Evolutionary conservation across 179 eudicot species (phyloP), one percentile per base, ranked within the genome.

Genomic region (Silene vulgaris): DNA sequence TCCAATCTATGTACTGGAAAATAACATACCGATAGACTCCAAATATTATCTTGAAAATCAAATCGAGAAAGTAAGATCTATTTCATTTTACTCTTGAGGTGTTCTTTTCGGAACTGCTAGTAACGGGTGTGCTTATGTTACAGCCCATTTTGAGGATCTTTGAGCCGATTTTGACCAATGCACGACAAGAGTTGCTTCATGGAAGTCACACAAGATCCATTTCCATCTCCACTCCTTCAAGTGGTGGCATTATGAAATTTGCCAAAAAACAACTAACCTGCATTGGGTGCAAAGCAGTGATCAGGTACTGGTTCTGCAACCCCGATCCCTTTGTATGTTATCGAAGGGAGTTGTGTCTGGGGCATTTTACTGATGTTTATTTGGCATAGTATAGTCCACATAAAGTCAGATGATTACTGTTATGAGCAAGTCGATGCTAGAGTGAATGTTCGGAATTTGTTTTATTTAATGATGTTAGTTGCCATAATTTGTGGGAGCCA

Each of bases 71-170:
- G 99, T 93, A 69, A 69, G 97, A 78, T 48, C 35, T 32, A 35
- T 66, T 67, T 48, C 50, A 70, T 23, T 35, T 40, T 19, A 29
- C 20, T 83, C 71, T 43, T 26, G 60, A 75, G 3, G 0, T 16
- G 28, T 63, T 74, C 72, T 75, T 72, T 79, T 48, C 32, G 54
- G 71, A 52, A 40, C 60, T 76, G 76, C 62, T 76, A 8, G 65
- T 81, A 72, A 79, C 56, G 66, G 72, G 12, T 74, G 81, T 79
- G 57, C 78, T 75, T 50, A 12, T 84, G 63, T 78, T 88, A 79
- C 88, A 96, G 99, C 99, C 99, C 69, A 87, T 96, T 77, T 80
- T 96, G 76, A 88, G 99, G 84, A 93, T 96, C 78, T 96, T 96
- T 84, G 99, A 96, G 77, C 99, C 99, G 66, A 96, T 96, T 68